Percentiles rank a stretch among this genome's conserved stretches.
Evolutionary conservation across 108 stramenopile species (phyloP).

Genomic region (Conticribra guillardii): DNA sequence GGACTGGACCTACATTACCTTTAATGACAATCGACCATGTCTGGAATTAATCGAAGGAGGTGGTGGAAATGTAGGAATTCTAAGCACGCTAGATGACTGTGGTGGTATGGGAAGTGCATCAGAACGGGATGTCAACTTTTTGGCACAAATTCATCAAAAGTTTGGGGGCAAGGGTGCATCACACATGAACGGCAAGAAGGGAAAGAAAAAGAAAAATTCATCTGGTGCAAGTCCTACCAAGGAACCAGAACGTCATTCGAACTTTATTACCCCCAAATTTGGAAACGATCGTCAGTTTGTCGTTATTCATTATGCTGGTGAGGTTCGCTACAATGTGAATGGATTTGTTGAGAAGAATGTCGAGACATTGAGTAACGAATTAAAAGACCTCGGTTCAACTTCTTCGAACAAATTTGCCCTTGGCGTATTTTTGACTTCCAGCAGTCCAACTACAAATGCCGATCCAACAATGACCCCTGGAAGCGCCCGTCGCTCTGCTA

Average conservation of each 20-base stretch:
- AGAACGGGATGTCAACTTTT: constrained; percentile 91
- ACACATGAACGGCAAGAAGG: constrained; percentile 19
- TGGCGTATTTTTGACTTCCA: constrained; percentile 55
- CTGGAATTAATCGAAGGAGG: constrained; percentile 95
- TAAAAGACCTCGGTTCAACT: constrained; percentile 73
- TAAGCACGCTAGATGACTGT: constrained; percentile 90
- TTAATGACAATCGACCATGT: constrained; percentile 98
- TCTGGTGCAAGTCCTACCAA: constrained; percentile 24
- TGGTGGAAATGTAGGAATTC: constrained; percentile 69
- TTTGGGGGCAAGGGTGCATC: constrained; percentile 58
- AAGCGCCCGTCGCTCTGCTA: constrained; percentile 63
- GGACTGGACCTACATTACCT: constrained; percentile 96
- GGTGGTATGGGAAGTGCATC: constrained; percentile 84
- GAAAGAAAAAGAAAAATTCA: constrained; percentile 57
- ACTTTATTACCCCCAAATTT: constrained; percentile 92
- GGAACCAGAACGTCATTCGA: constrained; percentile 53
- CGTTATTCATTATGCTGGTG: constrained; percentile 94
- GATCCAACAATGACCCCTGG: constrained; percentile 29
- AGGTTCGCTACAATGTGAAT: constrained; percentile 87
- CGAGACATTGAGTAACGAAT: constrained; percentile 88
- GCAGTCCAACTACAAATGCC: constrained; percentile 15
- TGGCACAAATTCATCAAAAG: constrained; percentile 83
- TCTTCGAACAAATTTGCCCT: constrained; percentile 56
- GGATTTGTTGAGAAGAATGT: constrained; percentile 95
- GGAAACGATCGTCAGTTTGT: constrained; percentile 87